A percentile compares a stretch with the other conserved stretches of the same genome.
phyloP scores from a whole-genome alignment of 345 rosid species.

The Eucalyptus decipiens region DNA sequence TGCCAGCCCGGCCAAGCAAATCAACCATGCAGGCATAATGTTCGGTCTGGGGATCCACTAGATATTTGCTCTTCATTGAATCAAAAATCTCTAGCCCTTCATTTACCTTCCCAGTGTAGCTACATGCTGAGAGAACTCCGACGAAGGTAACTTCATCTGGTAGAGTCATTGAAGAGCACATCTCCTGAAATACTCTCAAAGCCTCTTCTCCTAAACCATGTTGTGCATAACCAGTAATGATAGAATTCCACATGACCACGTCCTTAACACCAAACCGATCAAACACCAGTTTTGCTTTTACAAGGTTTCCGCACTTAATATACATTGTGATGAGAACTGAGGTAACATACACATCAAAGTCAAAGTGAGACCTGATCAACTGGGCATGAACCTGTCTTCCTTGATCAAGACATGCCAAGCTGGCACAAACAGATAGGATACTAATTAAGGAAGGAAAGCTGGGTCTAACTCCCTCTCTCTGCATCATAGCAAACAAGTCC shows the following conservation, averaged over 20 bases:
- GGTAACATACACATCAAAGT: constrained; percentile 56
- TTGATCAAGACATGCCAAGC: constrained; percentile 57
- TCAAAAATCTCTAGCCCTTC: constrained; percentile 62
- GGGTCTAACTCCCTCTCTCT: constrained; percentile 35
- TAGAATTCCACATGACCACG: constrained; percentile 75
- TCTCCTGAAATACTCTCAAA: constrained; percentile 41
- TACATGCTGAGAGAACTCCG: constrained; percentile 75
- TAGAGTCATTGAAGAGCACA: constrained; percentile 36
- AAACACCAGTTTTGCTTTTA: constrained; percentile 47
- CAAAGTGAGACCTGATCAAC: constrained; percentile 48
- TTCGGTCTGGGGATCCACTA: constrained; percentile 33
- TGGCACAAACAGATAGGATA: constrained; percentile 55
- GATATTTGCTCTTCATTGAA: constrained; percentile 45
- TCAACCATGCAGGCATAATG: constrained; percentile 82
- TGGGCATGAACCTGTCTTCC: constrained; percentile 71
- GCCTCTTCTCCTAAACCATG: constrained; percentile 72
- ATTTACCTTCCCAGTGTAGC: constrained; percentile 54
- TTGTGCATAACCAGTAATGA: constrained; percentile 64
- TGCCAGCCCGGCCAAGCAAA: constrained; percentile 78
- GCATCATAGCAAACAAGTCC: constrained; percentile 53
- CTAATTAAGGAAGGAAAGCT: constrained; percentile 58
- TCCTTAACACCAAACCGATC: constrained; percentile 51
- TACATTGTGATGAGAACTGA: constrained; percentile 83
- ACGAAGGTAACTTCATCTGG: constrained; percentile 69
- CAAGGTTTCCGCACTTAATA: constrained; percentile 67